Evolutionary conservation across 305 asterid genomes (phyloP).

Genomic region (Solanum aculeatissimum): DNA sequence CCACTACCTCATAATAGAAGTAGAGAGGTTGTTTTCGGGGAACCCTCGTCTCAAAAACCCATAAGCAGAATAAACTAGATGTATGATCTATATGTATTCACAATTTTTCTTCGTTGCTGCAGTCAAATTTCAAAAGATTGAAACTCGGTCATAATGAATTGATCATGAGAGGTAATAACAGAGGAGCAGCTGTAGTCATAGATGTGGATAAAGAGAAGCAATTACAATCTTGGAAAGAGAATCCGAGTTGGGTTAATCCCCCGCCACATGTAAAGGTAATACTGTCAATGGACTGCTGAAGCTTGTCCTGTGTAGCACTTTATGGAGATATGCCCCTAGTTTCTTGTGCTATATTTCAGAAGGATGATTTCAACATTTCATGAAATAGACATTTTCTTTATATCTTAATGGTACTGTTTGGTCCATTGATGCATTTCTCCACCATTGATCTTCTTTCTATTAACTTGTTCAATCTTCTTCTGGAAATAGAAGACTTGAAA

Average conservation of each 20-base stretch:
- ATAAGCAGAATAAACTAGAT: too few relatives aligned
- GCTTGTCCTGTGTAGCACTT: neutral
- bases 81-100: neutral
- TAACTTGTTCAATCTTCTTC: neutral
- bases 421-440: neutral
- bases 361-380: neutral
- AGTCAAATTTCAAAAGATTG: slow-evolving; percentile 26
- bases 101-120: slow-evolving; percentile 4
- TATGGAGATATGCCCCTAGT: neutral
- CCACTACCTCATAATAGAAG: too few relatives aligned
- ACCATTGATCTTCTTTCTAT: neutral
- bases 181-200: slow-evolving; percentile 9
- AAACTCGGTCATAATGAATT: slow-evolving; percentile 11
- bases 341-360: neutral
- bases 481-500: neutral
- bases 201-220: slow-evolving; percentile 53
- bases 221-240: slow-evolving; percentile 66
- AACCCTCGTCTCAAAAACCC: too few relatives aligned
- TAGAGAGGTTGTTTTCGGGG: too few relatives aligned
- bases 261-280: slow-evolving; percentile 61
- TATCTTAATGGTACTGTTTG: neutral
- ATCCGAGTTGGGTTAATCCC: slow-evolving; percentile 54
- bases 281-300: neutral
- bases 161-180: slow-evolving; percentile 9
- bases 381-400: neutral